Conservation (phyloP, 2,329 filamentous ascomycete genomes). For the Ophiosphaerella herpotricha region DNA sequence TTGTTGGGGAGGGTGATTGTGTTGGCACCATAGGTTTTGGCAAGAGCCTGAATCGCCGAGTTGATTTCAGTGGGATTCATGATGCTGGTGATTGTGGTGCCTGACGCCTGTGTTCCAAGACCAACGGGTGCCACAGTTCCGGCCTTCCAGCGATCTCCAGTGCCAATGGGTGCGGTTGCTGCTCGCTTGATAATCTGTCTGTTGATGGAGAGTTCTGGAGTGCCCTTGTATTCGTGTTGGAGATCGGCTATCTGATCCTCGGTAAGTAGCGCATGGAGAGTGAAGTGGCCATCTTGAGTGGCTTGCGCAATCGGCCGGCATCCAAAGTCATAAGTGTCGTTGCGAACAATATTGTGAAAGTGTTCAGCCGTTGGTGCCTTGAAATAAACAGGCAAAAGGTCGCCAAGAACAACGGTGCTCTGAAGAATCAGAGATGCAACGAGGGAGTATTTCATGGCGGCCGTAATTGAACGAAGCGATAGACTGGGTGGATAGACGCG, state of each 20-base stretch:
- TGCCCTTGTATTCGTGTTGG: conserved; percentile 29
- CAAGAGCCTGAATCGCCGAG: conserved; percentile 52
- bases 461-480: conserved; percentile 8
- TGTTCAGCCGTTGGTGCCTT: conserved; percentile 36
- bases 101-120: conserved; percentile 47
- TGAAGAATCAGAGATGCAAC: conserved; percentile 33
- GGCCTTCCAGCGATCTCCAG: conserved; percentile 49
- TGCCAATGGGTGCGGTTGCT: conserved; percentile 40
- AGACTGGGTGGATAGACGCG: neutral
- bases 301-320: conserved; percentile 39
- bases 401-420: conserved; percentile 32
- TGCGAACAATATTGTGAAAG: conserved; percentile 40
- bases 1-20: conserved; percentile 51
- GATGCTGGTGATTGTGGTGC: conserved; percentile 48
- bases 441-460: conserved; percentile 38
- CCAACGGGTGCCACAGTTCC: conserved; percentile 51
- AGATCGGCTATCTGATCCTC: conserved; percentile 40
- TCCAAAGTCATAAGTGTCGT: conserved; percentile 43
- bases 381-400: conserved; percentile 37
- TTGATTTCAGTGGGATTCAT: conserved; percentile 54
- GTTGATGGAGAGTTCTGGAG: conserved; percentile 28
- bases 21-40: conserved; percentile 47
- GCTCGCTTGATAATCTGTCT: conserved; percentile 32
- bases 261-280: conserved; percentile 38
- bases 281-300: conserved; percentile 35